These are phyloP conservation scores for Adiantum capillusveneris DNA, from an alignment of 75 land plant genomes.

Conservation along the genomic window DNA sequence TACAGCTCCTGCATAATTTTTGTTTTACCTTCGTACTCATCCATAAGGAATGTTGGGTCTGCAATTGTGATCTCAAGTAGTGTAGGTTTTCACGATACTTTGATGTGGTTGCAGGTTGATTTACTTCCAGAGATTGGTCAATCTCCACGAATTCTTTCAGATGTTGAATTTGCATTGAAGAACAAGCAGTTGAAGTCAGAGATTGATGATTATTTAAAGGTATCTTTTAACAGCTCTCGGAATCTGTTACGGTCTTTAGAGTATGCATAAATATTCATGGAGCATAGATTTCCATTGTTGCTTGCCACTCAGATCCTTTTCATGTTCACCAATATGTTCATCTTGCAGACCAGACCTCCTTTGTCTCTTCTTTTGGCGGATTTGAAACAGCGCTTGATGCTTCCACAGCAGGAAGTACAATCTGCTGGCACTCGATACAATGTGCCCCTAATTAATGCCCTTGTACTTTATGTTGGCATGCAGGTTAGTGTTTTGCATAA, in stretches of 20 bases:
- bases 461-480: conserved; percentile 96
- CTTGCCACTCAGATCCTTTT: too few species aligned
- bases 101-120: conserved; percentile 63
- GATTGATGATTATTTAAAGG: conserved; percentile 94
- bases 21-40: too few species aligned
- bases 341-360: conserved; percentile 55
- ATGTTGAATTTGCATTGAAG: conserved; percentile 87
- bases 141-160: conserved; percentile 83
- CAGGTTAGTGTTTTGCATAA: conserved; percentile 47
- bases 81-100: neutral
- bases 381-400: conserved; percentile 64
- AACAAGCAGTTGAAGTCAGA: conserved; percentile 76
- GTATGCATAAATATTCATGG: too few species aligned
- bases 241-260: too few species aligned
- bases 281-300: too few species aligned
- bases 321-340: too few species aligned
- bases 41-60: too few species aligned
- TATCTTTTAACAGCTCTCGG: too few species aligned
- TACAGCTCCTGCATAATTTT: too few species aligned
- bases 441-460: conserved; percentile 95
- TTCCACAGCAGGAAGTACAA: conserved; percentile 50
- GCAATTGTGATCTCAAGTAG: neutral
- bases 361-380: conserved; percentile 55
- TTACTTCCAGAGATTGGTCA: conserved; percentile 81
- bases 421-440: conserved; percentile 80